Evolutionary conservation across 495 filamentous ascomycete species (phyloP).

Genomic region (Platismatia glauca): DNA sequence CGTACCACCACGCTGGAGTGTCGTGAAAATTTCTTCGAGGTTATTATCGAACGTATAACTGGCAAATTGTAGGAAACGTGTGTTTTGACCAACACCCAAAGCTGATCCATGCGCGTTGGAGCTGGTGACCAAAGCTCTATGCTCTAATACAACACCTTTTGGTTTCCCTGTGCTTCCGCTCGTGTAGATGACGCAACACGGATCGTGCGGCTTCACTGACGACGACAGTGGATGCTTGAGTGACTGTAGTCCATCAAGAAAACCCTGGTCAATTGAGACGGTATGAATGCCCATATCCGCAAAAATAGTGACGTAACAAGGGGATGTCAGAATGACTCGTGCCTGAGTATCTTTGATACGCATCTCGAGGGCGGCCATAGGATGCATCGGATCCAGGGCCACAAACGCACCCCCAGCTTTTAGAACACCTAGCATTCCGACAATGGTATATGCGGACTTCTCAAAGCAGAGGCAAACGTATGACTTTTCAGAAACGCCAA

Average conservation of each 20-base stretch:
- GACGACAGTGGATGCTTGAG: constrained; percentile 17
- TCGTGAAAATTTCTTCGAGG: constrained; percentile 35
- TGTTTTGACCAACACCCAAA: constrained; percentile 22
- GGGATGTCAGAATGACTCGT: constrained; percentile 14
- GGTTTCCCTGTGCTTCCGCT: constrained; percentile 57
- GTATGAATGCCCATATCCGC: constrained; percentile 7
- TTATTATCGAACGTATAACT: constrained; percentile 47
- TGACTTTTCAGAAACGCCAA: constrained; percentile 35
- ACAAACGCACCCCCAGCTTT: constrained; percentile 35
- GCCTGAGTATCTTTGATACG: constrained; percentile 21
- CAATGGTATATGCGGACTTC: constrained; percentile 25
- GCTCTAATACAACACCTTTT: constrained; percentile 63
- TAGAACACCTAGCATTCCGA: constrained; percentile 26
- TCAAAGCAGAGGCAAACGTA: constrained; percentile 34
- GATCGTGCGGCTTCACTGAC: neutral
- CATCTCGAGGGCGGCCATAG: constrained; percentile 21
- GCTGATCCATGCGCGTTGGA: constrained; percentile 36
- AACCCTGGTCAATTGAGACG: constrained; percentile 1
- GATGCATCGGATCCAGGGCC: constrained; percentile 35
- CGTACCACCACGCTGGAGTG: constrained; percentile 37
- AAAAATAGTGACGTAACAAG: constrained; percentile 30
- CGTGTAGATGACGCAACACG: constrained; percentile 28
- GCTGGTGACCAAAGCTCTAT: constrained; percentile 28
- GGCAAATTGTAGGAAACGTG: constrained; percentile 42
- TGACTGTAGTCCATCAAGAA: constrained; percentile 28